Conservation (phyloP, 2,329 filamentous ascomycete species). For the Aspergillus sp. region DNA sequence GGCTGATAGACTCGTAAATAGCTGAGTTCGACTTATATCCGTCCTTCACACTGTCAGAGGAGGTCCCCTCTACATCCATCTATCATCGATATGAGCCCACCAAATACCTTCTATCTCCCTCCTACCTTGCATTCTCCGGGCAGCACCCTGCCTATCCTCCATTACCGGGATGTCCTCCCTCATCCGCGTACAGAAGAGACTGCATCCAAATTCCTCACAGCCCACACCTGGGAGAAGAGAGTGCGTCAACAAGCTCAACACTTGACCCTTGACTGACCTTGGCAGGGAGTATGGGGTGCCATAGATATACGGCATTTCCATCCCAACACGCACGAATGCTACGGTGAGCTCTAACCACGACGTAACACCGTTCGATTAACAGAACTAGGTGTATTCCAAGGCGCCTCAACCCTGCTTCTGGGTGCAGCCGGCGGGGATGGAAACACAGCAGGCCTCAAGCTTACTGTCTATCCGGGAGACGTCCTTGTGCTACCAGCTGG, state of each 20-base stretch:
- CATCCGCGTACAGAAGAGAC: conserved; percentile 4
- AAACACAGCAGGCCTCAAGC: not conserved
- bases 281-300: conserved; percentile 4
- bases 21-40: no score
- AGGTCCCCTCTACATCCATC: not conserved
- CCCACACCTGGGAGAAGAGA: conserved; percentile 7
- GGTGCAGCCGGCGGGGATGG: not conserved
- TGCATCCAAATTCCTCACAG: conserved; percentile 3
- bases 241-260: not conserved
- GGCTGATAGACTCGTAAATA: no score
- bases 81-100: not conserved
- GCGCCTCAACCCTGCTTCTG: conserved; percentile 1
- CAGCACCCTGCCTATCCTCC: conserved; percentile 2
- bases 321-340: conserved; percentile 8
- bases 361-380: no score
- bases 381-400: conserved; percentile 1
- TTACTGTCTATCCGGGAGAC: conserved; percentile 2
- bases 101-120: not conserved
- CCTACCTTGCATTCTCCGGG: conserved; percentile 1
- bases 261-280: not conserved
- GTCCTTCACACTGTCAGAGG: not conserved
- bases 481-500: conserved; percentile 6
- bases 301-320: conserved; percentile 2
- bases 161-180: conserved; percentile 7
- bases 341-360: not conserved